Evolutionary conservation across 2,329 filamentous ascomycete genomes (phyloP), one percentile per base, ranked within the genome.

Genomic region (Aureobasidium namibiae): DNA sequence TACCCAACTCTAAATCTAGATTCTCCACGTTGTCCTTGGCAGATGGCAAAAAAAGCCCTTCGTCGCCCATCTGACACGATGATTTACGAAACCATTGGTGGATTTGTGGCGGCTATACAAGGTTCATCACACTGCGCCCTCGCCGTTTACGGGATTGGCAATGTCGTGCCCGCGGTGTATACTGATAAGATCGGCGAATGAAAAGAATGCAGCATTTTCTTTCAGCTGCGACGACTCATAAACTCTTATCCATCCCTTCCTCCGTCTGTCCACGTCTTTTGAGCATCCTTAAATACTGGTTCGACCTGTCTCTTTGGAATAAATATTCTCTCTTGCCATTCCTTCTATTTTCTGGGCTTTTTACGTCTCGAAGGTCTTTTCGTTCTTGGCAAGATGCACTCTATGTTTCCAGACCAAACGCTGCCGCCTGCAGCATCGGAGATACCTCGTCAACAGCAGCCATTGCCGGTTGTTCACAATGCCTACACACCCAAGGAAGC

Each of bases 401-500:
- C 34, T 29, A n/a, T 31, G 3, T 52, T 52, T 26, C 48, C 23
- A n/a, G 16, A 16, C 14, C 48, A 38, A 23, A 14, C 14, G 8
- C 34, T 38, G 2, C 23, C 34, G 4, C 3, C 23, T 24, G 48
- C 33, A 29, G 18, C 13, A 1, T 39, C 36, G 48, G 34, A 38
- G 7, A 23, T 52, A 1, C 48, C 48, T n/a, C 48, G 21, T 29
- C 33, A 33, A 38, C 34, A 38, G 9, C 33, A 38, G 23, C 48
- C 48, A 29, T 8, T 52, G 34, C 48, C 48, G 1, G 48, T 52
- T 21, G 48, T 52, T 11, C 48, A 52, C 16, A 52, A 52, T 39
- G 48, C 48, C 14, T 52, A 52, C 48, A 38, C 48, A 23, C 48
- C 48, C 14, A 48, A 48, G 26, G 64, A 83, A 69, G 77, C 80